Conservation (phyloP, 495 filamentous ascomycete species). For the Penicillium robsamsonii region DNA sequence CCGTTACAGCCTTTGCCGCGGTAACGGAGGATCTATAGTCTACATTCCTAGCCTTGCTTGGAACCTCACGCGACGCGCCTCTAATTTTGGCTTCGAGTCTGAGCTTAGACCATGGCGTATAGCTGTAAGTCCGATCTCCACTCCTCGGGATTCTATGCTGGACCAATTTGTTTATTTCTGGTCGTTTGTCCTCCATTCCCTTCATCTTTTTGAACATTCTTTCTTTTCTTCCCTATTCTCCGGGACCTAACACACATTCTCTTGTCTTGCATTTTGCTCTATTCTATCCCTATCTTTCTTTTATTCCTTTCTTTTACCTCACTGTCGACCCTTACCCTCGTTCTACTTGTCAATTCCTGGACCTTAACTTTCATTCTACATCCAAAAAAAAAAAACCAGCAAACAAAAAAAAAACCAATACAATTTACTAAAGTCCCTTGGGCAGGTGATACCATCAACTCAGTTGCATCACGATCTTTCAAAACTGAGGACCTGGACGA, state of each 20-base stretch:
- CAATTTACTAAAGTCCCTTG: slow-evolving; percentile 18
- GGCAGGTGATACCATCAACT: slow-evolving; percentile 33
- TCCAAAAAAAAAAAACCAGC: neutral
- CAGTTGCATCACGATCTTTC: slow-evolving; percentile 25
- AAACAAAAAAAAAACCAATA: neutral
- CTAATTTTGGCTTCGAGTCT: slow-evolving; percentile 24
- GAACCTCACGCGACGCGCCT: slow-evolving; percentile 41
- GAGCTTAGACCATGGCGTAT: slow-evolving; percentile 39
- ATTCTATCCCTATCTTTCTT: neutral
- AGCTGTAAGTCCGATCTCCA: slow-evolving; percentile 39
- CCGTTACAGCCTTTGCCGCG: slow-evolving; percentile 21
- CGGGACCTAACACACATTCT: slow-evolving; percentile 22
- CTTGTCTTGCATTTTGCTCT: slow-evolving; percentile 14
- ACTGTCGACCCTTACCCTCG: slow-evolving; percentile 6
- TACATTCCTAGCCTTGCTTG: slow-evolving; percentile 49
- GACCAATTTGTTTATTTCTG: slow-evolving; percentile 47
- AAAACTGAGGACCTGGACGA: slow-evolving; percentile 34
- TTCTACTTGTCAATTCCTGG: neutral
- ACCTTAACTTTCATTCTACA: slow-evolving; percentile 2
- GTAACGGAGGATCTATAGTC: slow-evolving; percentile 42
- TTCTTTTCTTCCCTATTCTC: slow-evolving; percentile 16
- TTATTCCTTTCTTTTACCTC: slow-evolving; percentile 4
- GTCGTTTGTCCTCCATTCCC: slow-evolving; percentile 27
- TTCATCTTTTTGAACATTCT: slow-evolving; percentile 30
- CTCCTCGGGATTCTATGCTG: slow-evolving; percentile 34